Percentiles rank a stretch among this genome's conserved stretches.
Evolutionary conservation across 2,329 filamentous ascomycete genomes (phyloP).

Genomic region (Elsinoe necatrix): DNA sequence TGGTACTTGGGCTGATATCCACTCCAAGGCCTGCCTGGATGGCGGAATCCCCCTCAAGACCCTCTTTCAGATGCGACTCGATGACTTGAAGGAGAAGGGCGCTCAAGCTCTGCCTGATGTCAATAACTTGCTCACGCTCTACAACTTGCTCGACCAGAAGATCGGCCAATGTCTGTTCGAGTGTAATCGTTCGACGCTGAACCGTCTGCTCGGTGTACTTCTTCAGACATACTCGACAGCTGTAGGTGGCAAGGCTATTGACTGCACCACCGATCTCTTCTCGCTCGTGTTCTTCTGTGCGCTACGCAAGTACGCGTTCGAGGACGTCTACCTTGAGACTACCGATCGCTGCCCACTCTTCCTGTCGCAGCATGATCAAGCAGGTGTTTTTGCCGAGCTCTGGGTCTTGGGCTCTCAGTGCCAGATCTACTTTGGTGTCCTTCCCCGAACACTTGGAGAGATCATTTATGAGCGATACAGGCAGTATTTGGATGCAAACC

Average conservation of each 20-base stretch:
- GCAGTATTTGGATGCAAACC: constrained; percentile 15
- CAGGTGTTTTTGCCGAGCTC: constrained; percentile 55
- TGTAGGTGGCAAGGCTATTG: constrained; percentile 18
- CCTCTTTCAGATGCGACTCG: constrained; percentile 15
- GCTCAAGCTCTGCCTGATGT: constrained; percentile 15
- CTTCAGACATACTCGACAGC: constrained; percentile 16
- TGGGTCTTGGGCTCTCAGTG: constrained; percentile 57
- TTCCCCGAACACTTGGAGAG: constrained; percentile 18
- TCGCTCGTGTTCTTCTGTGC: constrained; percentile 51
- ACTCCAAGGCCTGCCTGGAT: constrained; percentile 18
- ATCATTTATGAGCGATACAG: constrained; percentile 18
- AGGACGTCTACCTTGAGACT: constrained; percentile 56
- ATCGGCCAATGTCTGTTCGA: constrained; percentile 28
- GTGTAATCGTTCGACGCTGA: constrained; percentile 22
- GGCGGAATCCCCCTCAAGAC: constrained; percentile 10
- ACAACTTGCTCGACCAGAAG: constrained; percentile 16
- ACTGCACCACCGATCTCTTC: constrained; percentile 41
- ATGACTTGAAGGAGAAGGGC: constrained; percentile 15
- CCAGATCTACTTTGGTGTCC: constrained; percentile 53
- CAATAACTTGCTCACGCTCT: constrained; percentile 16
- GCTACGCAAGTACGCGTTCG: constrained; percentile 48
- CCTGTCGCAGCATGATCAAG: constrained; percentile 53
- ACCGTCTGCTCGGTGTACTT: constrained; percentile 15
- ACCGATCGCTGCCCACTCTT: constrained; percentile 55
- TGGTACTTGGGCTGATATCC: constrained; percentile 12